These are phyloP conservation scores for Aspergillus floridensis DNA, from an alignment of 2,329 filamentous ascomycete species.

Conservation along the genomic window DNA sequence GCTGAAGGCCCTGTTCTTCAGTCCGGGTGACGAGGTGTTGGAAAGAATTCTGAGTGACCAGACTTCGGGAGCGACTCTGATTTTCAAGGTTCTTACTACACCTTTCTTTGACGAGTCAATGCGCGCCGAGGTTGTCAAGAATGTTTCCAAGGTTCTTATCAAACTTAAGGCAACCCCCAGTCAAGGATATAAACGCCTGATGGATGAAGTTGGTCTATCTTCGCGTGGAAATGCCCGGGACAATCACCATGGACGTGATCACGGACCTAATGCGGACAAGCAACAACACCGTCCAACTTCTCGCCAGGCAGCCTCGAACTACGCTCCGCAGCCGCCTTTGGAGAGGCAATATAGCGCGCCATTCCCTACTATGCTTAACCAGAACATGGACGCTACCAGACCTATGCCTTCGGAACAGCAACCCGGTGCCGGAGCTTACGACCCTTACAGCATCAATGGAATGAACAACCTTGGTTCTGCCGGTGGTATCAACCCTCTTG, in stretches of 20 bases:
- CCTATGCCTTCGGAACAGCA: slow-evolving; percentile 37
- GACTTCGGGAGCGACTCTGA: slow-evolving; percentile 86
- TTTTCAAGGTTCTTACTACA: slow-evolving; percentile 97
- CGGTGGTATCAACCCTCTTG: slow-evolving; percentile 25
- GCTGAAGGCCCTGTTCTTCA: slow-evolving; percentile 88
- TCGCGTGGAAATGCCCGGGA: slow-evolving; percentile 42
- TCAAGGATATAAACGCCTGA: slow-evolving; percentile 95
- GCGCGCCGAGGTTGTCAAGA: slow-evolving; percentile 82
- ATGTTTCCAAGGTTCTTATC: slow-evolving; percentile 82
- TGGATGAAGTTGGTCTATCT: slow-evolving; percentile 96
- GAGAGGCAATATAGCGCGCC: slow-evolving; percentile 46
- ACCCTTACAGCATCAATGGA: slow-evolving; percentile 38
- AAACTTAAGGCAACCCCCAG: slow-evolving; percentile 89
- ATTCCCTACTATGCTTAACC: slow-evolving; percentile 38
- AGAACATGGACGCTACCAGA: slow-evolving; percentile 36
- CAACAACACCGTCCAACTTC: slow-evolving; percentile 44
- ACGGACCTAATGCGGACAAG: slow-evolving; percentile 38
- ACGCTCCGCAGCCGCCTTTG: slow-evolving; percentile 34
- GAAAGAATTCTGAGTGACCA: slow-evolving; percentile 91
- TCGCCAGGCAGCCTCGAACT: slow-evolving; percentile 40
- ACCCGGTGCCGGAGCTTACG: slow-evolving; percentile 34
- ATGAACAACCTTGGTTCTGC: slow-evolving; percentile 29
- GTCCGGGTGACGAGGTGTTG: slow-evolving; percentile 76
- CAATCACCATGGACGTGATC: slow-evolving; percentile 40
- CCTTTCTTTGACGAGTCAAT: slow-evolving; percentile 95